Conservation (phyloP, 2,329 filamentous ascomycete genomes). For the Hypoxylon sp. region DNA sequence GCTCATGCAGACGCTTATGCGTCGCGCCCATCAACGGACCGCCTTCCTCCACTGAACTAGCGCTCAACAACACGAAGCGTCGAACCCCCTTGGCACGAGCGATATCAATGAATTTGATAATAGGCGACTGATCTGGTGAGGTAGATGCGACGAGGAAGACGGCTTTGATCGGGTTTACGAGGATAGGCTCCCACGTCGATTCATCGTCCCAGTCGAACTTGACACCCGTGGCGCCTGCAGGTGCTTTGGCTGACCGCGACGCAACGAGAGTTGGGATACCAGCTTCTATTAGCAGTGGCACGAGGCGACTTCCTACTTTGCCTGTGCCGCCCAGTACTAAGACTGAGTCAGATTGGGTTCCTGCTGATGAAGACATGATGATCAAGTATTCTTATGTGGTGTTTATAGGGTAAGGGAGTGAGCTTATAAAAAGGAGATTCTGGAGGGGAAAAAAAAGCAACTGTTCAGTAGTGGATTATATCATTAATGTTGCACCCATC, state of each 20-base stretch:
- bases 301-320: constrained; percentile 60
- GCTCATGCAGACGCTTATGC: constrained; percentile 58
- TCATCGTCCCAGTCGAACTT: constrained; percentile 64
- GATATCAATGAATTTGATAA: constrained; percentile 61
- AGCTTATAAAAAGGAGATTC: not conserved
- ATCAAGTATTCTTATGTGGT: not conserved
- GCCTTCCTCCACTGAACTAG: constrained; percentile 56
- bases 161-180: constrained; percentile 51
- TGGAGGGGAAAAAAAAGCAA: not conserved
- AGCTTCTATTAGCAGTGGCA: constrained; percentile 54
- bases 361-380: constrained; percentile 28
- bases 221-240: constrained; percentile 45
- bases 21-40: constrained; percentile 57
- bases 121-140: constrained; percentile 52
- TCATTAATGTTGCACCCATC: not conserved
- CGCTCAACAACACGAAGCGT: constrained; percentile 64
- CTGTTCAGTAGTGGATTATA: not conserved
- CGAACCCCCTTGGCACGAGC: constrained; percentile 56
- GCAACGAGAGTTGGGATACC: constrained; percentile 56
- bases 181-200: constrained; percentile 59
- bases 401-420: not conserved
- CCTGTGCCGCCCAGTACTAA: constrained; percentile 63
- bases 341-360: constrained; percentile 45
- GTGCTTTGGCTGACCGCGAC: constrained; percentile 55
- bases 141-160: constrained; percentile 61